These are phyloP conservation scores for Filobasidium floriforme DNA, from an alignment of 768 basidiomycete genomes.

Conservation along the genomic window DNA sequence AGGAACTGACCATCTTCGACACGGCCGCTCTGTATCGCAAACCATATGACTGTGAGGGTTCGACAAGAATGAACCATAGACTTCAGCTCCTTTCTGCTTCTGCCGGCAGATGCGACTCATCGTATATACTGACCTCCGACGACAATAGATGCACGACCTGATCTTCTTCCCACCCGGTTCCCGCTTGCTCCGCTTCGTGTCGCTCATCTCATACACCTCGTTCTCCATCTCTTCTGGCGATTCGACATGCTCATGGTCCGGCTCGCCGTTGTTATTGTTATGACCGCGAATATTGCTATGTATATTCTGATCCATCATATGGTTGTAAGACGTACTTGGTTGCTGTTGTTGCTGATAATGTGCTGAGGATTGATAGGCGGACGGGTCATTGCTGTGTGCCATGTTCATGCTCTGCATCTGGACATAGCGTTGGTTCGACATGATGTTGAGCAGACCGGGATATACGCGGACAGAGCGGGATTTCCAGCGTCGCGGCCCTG, in stretches of 20 bases:
- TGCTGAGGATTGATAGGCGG: too few species aligned
- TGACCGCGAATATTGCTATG: too few species aligned
- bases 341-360: too few species aligned
- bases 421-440: too few species aligned
- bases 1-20: constrained; percentile 75
- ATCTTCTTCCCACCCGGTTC: constrained; percentile 52
- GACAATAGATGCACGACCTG: constrained; percentile 87
- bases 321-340: too few species aligned
- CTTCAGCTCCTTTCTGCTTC: neutral
- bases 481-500: too few species aligned
- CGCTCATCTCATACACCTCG: constrained; percentile 7
- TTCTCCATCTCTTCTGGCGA: constrained; percentile 12
- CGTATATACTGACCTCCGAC: constrained; percentile 65
- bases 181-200: constrained; percentile 9
- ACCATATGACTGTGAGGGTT: constrained; percentile 40
- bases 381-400: too few species aligned
- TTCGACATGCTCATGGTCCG: neutral
- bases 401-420: too few species aligned
- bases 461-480: too few species aligned
- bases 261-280: too few species aligned
- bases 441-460: too few species aligned
- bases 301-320: too few species aligned
- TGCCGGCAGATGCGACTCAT: constrained; percentile 15
- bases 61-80: constrained; percentile 19
- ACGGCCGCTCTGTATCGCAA: constrained; percentile 53